A percentile compares a stretch with the other conserved stretches of the same genome.
These are phyloP conservation scores for Triglochin maritima DNA, from an alignment of 106 monocot genomes.

Conservation along the genomic window DNA sequence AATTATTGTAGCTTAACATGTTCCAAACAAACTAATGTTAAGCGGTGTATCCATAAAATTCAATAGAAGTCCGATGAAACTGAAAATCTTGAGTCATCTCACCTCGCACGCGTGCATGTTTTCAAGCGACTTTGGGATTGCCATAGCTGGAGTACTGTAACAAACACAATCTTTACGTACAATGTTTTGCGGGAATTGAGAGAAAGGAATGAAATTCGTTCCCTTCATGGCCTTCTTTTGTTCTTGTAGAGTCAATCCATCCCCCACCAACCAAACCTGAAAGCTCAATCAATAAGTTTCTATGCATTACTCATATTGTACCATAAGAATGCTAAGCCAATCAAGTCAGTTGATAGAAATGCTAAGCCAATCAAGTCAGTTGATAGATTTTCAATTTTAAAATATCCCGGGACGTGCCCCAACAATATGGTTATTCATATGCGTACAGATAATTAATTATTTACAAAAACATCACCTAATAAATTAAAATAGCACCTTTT, in stretches of 20 bases:
- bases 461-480: no score
- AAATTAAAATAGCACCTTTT: no score
- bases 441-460: no score
- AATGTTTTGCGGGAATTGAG: conserved; percentile 16
- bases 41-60: not conserved
- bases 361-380: no score
- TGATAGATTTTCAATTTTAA: no score
- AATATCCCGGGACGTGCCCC: no score
- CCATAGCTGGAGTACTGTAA: conserved; percentile 40
- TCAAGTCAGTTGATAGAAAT: no score
- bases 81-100: no score
- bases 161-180: conserved; percentile 36
- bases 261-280: conserved; percentile 55
- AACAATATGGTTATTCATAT: no score
- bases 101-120: conserved; percentile 70
- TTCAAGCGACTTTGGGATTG: conserved; percentile 37
- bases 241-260: conserved; percentile 30
- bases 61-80: not conserved
- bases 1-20: no score
- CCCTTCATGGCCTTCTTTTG: conserved; percentile 30
- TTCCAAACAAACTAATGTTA: no score
- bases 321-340: no score
- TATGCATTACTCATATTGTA: not conserved
- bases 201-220: conserved; percentile 43
- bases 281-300: not conserved